These are phyloP conservation scores for Fusarium zealandicum DNA, from an alignment of 2,329 filamentous ascomycete species.

Conservation along the genomic window DNA sequence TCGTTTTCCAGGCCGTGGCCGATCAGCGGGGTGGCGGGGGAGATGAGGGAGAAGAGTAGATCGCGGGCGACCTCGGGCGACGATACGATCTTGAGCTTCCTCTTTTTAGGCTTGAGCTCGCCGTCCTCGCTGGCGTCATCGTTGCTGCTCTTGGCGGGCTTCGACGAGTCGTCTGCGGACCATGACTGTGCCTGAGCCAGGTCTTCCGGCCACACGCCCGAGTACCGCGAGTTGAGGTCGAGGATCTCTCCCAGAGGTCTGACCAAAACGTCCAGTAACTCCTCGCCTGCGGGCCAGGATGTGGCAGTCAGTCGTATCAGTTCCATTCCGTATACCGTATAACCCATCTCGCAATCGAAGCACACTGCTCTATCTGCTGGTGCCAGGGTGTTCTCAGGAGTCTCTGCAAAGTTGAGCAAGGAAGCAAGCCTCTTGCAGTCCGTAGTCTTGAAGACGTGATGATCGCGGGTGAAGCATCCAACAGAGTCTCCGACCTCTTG, in stretches of 20 bases:
- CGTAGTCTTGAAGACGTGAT: conserved; percentile 88
- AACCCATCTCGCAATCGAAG: conserved; percentile 98
- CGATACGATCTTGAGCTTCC: conserved; percentile 72
- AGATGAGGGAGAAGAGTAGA: conserved; percentile 78
- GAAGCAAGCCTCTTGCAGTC: conserved; percentile 78
- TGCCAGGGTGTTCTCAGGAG: conserved; percentile 68
- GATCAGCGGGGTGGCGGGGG: conserved; percentile 81
- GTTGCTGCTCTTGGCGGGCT: conserved; percentile 37
- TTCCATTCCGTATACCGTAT: conserved; percentile 87
- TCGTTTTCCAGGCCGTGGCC: conserved; percentile 97
- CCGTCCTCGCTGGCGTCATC: conserved; percentile 41
- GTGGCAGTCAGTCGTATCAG: conserved; percentile 89
- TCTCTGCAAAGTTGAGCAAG: conserved; percentile 80
- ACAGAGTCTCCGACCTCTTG: conserved; percentile 73
- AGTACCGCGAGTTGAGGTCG: conserved; percentile 92
- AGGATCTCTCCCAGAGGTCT: conserved; percentile 82
- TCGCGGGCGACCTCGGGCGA: conserved; percentile 78
- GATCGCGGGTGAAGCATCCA: conserved; percentile 75
- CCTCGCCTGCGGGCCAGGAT: conserved; percentile 80
- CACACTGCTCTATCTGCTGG: conserved; percentile 70
- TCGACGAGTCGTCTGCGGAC: conserved; percentile 40
- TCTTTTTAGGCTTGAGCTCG: conserved; percentile 42
- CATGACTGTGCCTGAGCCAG: conserved; percentile 72
- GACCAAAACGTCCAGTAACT: conserved; percentile 84
- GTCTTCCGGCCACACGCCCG: conserved; percentile 82